Evolutionary conservation across 2,329 filamentous ascomycete species (phyloP).

Genomic region (Tolypocladium pustulatum): DNA sequence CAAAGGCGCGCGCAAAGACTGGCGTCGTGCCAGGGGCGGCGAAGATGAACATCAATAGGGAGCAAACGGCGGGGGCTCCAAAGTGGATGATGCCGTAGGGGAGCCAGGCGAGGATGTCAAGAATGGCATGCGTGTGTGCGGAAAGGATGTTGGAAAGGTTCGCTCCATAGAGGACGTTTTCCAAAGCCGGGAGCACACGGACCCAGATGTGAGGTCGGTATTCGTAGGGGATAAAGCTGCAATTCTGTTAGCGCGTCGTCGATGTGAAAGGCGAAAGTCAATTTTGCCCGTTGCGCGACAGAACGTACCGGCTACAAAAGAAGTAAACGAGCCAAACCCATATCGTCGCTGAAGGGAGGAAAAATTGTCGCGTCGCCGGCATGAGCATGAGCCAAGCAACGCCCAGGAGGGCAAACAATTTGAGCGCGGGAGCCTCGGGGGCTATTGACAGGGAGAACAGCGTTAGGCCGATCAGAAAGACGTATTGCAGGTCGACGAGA

Average conservation of each 20-base stretch:
- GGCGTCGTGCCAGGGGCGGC: constrained; percentile 76
- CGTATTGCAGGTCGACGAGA: constrained; percentile 75
- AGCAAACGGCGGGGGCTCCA: constrained; percentile 71
- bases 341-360: constrained; percentile 76
- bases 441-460: constrained; percentile 80
- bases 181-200: constrained; percentile 82
- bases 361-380: constrained; percentile 82
- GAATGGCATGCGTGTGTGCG: constrained; percentile 70
- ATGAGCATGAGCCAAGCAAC: constrained; percentile 63
- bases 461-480: constrained; percentile 60
- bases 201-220: constrained; percentile 94
- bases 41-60: constrained; percentile 75
- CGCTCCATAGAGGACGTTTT: constrained; percentile 93
- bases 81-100: constrained; percentile 91
- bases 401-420: constrained; percentile 59
- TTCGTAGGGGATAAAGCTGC: constrained; percentile 77
- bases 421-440: constrained; percentile 67
- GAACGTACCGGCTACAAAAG: constrained; percentile 79
- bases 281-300: not conserved
- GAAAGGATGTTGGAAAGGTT: constrained; percentile 95
- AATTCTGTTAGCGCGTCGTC: not conserved
- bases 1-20: constrained; percentile 77
- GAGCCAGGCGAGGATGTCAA: constrained; percentile 86
- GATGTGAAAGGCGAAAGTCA: not conserved
- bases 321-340: constrained; percentile 85